Base-by-base conservation (phyloP, 805 yeast genomes). In the Kodamaea laetipori region DNA sequence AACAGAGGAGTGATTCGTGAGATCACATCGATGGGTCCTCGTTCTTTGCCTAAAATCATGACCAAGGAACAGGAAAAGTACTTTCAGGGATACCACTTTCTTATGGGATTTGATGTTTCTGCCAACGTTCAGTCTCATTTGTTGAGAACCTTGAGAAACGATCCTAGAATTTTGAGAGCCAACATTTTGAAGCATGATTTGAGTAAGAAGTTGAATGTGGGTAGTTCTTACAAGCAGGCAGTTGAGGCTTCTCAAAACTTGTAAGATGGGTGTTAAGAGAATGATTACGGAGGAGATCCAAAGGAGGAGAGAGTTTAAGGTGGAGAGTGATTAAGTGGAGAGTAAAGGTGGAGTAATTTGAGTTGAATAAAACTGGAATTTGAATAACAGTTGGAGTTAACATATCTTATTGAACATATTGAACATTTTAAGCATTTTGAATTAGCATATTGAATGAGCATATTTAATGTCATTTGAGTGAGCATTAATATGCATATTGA, bases 1-100 rank as follows among this genome's bases (percentile, higher is more conserved):
- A 90, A 92, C 66, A 88, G 96, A 74, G 99, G 99, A 39, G 92
- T 92, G n/a, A 82, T 92, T 28, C 78, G 98, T 61, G 82, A 80
- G 48, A 79, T 92, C 36, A 78, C 84, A 40, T 85, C 90, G 49
- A 67, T 90, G 61, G 97, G 97, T 0, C 77, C 82, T 32, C 79
- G 79, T 49, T 81, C 82, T 19, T 74, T 94, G 43, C 97, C 98
- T 13, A 84, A 81, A 51, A 77, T 92, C 48, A 77, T 87, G 67
- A 80, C 82, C 52, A 87, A 87, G 59, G 89, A 89, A 58, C 95
- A 90, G 58, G 95, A 90, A 60, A 77, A 81, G 48, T 95, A 90
- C 65, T 88, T 88, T 60, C 90, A 88, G 61, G 98, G 97, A 2
- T 83, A 85, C 46, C 90, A 88, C 55, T 92, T 94, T 57, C 65